phyloP scores from a whole-genome alignment of 2,329 filamentous ascomycete genomes.

The Lecanicillium sp. region DNA sequence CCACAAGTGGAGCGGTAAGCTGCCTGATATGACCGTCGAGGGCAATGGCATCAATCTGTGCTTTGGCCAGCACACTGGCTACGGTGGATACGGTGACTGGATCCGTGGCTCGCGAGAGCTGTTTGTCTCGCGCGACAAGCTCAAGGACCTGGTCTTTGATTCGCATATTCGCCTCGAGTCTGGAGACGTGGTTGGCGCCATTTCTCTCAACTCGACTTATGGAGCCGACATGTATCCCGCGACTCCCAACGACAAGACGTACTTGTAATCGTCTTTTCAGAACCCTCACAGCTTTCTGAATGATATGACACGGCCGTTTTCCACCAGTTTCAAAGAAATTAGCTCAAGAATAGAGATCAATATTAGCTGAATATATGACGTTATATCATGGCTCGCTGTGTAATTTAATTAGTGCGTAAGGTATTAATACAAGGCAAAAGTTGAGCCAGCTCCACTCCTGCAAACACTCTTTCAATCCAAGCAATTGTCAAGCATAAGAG shows the following conservation, averaged over 20 bases:
- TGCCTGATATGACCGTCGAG: conserved; percentile 13
- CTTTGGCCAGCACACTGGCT: conserved; percentile 55
- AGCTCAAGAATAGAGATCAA: background rate
- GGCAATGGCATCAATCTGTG: conserved; percentile 27
- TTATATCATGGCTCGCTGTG: no score
- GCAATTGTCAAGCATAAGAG: conserved; percentile 4
- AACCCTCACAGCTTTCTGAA: no score
- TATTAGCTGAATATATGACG: background rate
- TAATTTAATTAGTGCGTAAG: background rate
- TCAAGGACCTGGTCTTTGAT: conserved; percentile 34
- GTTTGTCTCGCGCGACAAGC: conserved; percentile 21
- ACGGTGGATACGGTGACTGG: conserved; percentile 57
- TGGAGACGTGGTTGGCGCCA: conserved; percentile 35
- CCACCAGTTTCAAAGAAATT: background rate
- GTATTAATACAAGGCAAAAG: no score
- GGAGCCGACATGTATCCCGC: conserved; percentile 41
- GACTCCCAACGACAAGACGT: conserved; percentile 22
- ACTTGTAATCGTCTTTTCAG: no score
- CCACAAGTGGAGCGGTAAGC: conserved; percentile 24
- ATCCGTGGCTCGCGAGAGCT: conserved; percentile 41
- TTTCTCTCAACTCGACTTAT: conserved; percentile 49
- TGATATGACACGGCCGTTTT: no score
- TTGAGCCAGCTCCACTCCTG: no score
- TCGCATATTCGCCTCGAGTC: conserved; percentile 52
- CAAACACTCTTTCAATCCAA: no score